Evolutionary conservation across 2,329 filamentous ascomycete genomes (phyloP), one percentile per base, ranked within the genome.

Genomic region (Beauveria varroae): DNA sequence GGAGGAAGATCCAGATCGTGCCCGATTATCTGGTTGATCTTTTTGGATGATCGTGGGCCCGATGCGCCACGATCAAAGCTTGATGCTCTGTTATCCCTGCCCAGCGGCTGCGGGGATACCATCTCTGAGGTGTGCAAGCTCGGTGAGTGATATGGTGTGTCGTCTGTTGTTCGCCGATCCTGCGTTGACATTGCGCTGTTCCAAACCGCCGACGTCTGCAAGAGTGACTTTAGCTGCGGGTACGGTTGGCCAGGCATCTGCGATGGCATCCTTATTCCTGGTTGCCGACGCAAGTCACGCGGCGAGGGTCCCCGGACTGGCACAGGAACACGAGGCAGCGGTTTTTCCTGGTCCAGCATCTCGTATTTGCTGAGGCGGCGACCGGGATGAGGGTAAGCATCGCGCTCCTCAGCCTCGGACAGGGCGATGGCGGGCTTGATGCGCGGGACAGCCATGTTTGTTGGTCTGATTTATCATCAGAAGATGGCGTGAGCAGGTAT

Each of bases 1-100:
- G 49, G 4, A 22, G 28, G 54, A 20, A 71, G 63, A 52, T 70
- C 69, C n/a, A 78, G 50, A 46, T 76, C 73, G 30, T 74, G 68
- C 1, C 77, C 78, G 5, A 70, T 79, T 16, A 80, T 70, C 64
- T 78, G 75, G 40, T 72, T 70, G 47, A 78, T 69, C 67, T 79
- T 80, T 49, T 69, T 68, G 0, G 71, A 71, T 0, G 76, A 74
- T 1, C 69, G 67, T 10, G 64, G 66, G 22, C 67, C 65, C 24
- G 65, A 62, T 12, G 65, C 61, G 28, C 67, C 62, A 3, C 59
- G 54, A 3, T 56, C 50, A 12, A 62, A 44, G 34, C 50, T 55
- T 43, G 56, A 44, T 3, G 50, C 30, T 43, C 43, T 55, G 37
- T 26, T 34, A 10, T 50, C n/a, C 34, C 30, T 50, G n/a, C 22